phyloP scores from a whole-genome alignment of 208 protist species.

The Porcisia deanei region DNA sequence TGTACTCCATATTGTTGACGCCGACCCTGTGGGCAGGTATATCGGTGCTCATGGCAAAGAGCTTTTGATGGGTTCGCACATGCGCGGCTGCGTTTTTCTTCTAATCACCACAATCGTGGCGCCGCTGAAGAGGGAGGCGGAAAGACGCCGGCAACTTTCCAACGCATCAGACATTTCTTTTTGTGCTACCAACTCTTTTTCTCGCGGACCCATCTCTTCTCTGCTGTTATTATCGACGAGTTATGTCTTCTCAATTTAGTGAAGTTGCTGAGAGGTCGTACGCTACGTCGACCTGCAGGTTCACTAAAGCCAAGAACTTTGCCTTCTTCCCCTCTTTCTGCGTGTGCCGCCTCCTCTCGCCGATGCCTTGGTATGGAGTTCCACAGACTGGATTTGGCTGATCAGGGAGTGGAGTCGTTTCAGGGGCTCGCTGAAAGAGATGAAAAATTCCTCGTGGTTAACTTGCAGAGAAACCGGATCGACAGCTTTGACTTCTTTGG shows the following conservation, averaged over 20 bases:
- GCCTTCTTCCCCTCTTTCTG: neutral
- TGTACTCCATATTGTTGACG: no score
- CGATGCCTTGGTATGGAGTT: slow-evolving; percentile 33
- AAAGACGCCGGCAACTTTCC: no score
- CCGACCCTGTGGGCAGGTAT: neutral
- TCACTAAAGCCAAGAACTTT: neutral
- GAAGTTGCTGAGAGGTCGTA: neutral
- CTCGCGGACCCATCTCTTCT: neutral
- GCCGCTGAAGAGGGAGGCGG: neutral
- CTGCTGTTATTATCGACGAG: neutral
- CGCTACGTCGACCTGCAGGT: neutral
- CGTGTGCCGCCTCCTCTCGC: neutral
- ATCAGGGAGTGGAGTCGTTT: slow-evolving; percentile 48
- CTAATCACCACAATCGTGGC: neutral
- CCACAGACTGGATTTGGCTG: slow-evolving; percentile 49
- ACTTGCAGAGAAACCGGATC: slow-evolving; percentile 62
- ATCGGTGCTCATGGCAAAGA: neutral
- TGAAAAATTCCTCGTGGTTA: slow-evolving; percentile 63
- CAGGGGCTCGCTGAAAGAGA: slow-evolving; percentile 42
- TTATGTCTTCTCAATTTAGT: neutral
- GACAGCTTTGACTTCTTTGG: slow-evolving; percentile 68
- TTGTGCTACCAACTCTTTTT: neutral
- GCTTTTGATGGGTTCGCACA: neutral
- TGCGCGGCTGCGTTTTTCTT: neutral
- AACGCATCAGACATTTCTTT: neutral